Evolutionary conservation across 2,329 filamentous ascomycete species (phyloP).

Genomic region (Aspergillus hortae): DNA sequence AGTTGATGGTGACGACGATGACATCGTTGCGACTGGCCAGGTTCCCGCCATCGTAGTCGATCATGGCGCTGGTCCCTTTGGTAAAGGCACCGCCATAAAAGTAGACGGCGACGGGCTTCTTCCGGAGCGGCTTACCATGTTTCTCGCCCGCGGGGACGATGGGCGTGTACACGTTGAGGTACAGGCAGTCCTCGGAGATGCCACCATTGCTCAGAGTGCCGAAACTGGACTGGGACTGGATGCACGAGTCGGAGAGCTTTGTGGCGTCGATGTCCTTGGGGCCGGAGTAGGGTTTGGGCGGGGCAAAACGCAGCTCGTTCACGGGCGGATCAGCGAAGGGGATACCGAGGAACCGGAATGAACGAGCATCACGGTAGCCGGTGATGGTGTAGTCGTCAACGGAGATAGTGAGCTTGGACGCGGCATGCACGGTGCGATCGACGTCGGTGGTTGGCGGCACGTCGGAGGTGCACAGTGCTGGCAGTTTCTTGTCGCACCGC

Average conservation of each 20-base stretch:
- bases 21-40: conserved; percentile 36
- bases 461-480: conserved; percentile 20
- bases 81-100: conserved; percentile 32
- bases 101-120: conserved; percentile 27
- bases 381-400: conserved; percentile 18
- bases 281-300: conserved; percentile 27
- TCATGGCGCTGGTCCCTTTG: conserved; percentile 23
- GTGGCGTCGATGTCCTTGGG: conserved; percentile 29
- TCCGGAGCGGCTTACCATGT: conserved; percentile 9
- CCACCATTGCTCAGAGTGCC: conserved; percentile 10
- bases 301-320: conserved; percentile 42
- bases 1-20: conserved; percentile 34
- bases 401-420: conserved; percentile 18
- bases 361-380: conserved; percentile 26
- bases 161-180: conserved; percentile 34
- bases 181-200: conserved; percentile 34
- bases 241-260: conserved; percentile 16
- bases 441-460: conserved; percentile 19
- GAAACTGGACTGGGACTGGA: conserved; percentile 16
- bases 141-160: conserved; percentile 19
- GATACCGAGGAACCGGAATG: conserved; percentile 42
- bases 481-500: conserved; percentile 14
- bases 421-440: conserved; percentile 10
- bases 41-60: conserved; percentile 33
- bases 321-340: conserved; percentile 48